Evolutionary conservation across 176 grass and related monocot genomes (phyloP), one percentile per base, ranked within the genome.

Genomic region (Aegilops sharonensis): DNA sequence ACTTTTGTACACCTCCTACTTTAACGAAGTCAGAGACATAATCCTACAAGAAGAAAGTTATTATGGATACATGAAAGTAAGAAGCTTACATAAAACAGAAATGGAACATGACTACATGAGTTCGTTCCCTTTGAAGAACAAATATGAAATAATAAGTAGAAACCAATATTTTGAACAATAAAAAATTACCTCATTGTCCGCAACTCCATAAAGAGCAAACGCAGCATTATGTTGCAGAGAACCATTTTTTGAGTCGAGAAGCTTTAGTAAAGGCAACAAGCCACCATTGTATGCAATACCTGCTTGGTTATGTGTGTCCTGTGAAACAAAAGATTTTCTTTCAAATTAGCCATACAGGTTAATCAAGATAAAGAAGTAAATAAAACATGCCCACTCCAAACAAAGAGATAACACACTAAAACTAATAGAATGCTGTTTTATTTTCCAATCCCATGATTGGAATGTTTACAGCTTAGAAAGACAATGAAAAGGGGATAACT

Each of bases 171-270:
- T 86, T 64, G 6, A 64, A 78, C 61, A 71, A 86, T 45, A 20
- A 13, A 67, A 9, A 75, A 66, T 81, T 91, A 99, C 97, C 92
- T 97, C 97, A 92, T 99, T 99, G 54, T 99, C 94, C 43, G 94
- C 97, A 89, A 99, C 95, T 87, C 97, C 97, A n/a, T 99, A 99
- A 83, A 99, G 92, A 84, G 97, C 94, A 93, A 99, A 99, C 83
- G 97, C 97, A 84, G 97, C 97, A 94, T 99, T 99, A 89, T 99
- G 97, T 80, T 99, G 97, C 71, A 99, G 78, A 85, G 92, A 99
- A 5, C 97, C 97, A 91, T 97, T 99, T 89, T 99, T 99, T 32
- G 97, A 99, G 81, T 99, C 97, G 11, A 99, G 90, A 94, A 99
- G 97, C 91, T 99, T 99, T 86, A 99, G 83, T 84, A 99, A 79